Conservation (phyloP, 2,329 filamentous ascomycete species). For the Davidsoniella neocaledoniae region DNA sequence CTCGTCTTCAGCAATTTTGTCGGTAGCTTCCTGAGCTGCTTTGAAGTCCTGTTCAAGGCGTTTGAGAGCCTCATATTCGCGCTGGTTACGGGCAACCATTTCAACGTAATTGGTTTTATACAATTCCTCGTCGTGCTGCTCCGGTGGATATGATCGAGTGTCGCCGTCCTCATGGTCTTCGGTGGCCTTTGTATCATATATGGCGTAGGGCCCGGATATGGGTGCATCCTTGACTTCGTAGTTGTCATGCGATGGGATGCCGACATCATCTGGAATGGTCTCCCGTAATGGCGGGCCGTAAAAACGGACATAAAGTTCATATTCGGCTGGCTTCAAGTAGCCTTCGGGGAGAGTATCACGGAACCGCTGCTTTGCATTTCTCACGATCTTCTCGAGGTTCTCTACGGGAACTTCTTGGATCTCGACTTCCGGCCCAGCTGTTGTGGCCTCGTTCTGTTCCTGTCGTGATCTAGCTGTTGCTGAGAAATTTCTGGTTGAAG, state of each 20-base stretch:
- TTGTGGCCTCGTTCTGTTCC: background rate
- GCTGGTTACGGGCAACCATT: slow-evolving; percentile 33
- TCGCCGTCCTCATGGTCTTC: slow-evolving; percentile 6
- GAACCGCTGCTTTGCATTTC: slow-evolving; percentile 56
- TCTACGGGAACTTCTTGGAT: background rate
- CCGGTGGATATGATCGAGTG: slow-evolving; percentile 5
- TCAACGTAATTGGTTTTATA: slow-evolving; percentile 23
- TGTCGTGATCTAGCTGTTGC: background rate
- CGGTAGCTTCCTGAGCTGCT: slow-evolving; percentile 20
- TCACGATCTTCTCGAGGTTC: slow-evolving; percentile 46
- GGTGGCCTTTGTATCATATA: slow-evolving; percentile 2
- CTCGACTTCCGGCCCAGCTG: background rate
- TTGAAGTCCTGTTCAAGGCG: slow-evolving; percentile 43
- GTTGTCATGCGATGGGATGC: slow-evolving; percentile 23
- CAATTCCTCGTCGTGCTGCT: slow-evolving; percentile 1
- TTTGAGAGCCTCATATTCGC: slow-evolving; percentile 37
- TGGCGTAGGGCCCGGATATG: slow-evolving; percentile 1
- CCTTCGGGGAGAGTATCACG: slow-evolving; percentile 59
- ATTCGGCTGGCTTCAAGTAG: slow-evolving; percentile 54
- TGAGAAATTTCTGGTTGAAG: background rate
- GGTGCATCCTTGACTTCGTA: slow-evolving; percentile 12
- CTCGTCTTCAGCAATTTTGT: slow-evolving; percentile 20
- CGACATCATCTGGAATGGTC: slow-evolving; percentile 43
- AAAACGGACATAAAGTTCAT: slow-evolving; percentile 57
- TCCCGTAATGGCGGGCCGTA: slow-evolving; percentile 60